Evolutionary conservation across 202 grass and related monocot species (phyloP), one percentile per base, ranked within the genome.

Genomic region (Setaria viridis): DNA sequence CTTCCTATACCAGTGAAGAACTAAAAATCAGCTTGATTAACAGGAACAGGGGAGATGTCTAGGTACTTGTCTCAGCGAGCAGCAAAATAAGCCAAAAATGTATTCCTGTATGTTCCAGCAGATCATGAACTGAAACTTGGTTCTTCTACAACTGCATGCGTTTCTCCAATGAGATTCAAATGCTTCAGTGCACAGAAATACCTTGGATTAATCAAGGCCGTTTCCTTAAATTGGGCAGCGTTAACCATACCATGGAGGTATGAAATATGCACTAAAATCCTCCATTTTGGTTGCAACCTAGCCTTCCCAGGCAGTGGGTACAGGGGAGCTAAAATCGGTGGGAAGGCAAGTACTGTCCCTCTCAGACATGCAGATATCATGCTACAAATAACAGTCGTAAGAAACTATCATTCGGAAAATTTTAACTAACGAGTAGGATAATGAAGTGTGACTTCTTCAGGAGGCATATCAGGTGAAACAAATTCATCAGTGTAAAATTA

Each of bases 351-450:
- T 29, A 84, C 9, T 7, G 85, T 68, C 51, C 68, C 89, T 84
- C 62, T 90, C 68, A 80, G 68, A 51, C 68, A 87, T 58, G 84
- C 30, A 59, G 60, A 74, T 50, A 90, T 60, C 88, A 87, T 84
- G 82, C 75, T 90, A 90, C 74, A 87, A 66, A 90, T 45, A 83
- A 84, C 69, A 84, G 51, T 58, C 35, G 8, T 83, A 64, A 83
- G 80, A 49, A 64, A 49, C 80, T 72, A 33, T 77, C 32, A 19
- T 32, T 51, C 16, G 32, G 25, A 59, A 66, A 67, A 55, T 55
- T 46, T 51, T 16, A 10, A 15, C 48, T 58, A 17, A 37, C 39
- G 2, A 29, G 48, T 3, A 72, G 76, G 17, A 67, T 69, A 78
- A 32, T 3, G 25, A 30, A 54, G n/a, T 55, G 7, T 19, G 57